Percentiles rank a stretch among this genome's conserved stretches.
phyloP scores from a whole-genome alignment of 2,329 filamentous ascomycete genomes.

The Microcyclospora tardicrescens region DNA sequence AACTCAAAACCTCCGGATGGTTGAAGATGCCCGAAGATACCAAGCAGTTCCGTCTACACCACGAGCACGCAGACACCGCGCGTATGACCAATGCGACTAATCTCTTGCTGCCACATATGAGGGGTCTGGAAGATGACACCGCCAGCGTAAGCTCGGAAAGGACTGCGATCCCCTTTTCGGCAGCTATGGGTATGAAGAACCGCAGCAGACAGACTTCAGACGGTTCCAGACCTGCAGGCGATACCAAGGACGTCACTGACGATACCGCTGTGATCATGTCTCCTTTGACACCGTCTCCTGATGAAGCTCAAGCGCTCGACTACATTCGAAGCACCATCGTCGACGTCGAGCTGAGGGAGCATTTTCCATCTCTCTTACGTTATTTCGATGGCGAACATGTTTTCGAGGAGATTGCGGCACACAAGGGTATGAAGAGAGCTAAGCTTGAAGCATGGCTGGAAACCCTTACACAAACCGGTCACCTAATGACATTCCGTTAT shows the following conservation, averaged over 20 bases:
- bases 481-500: slow-evolving; percentile 4
- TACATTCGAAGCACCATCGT: slow-evolving; percentile 5
- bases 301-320: slow-evolving; percentile 7
- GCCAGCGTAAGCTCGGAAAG: slow-evolving; percentile 15
- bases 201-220: not conserved
- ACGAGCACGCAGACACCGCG: not conserved
- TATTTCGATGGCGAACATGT: slow-evolving; percentile 81
- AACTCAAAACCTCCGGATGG: slow-evolving; percentile 83
- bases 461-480: slow-evolving; percentile 56
- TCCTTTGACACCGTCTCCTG: slow-evolving; percentile 8
- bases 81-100: slow-evolving; percentile 3
- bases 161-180: slow-evolving; percentile 10
- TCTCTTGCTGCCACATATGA: slow-evolving; percentile 14
- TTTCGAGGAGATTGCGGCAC: slow-evolving; percentile 73
- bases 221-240: not conserved
- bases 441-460: slow-evolving; percentile 38
- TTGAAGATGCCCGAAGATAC: slow-evolving; percentile 30
- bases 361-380: slow-evolving; percentile 63
- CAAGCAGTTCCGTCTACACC: not conserved
- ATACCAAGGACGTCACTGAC: not conserved
- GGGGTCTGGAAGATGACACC: slow-evolving; percentile 15
- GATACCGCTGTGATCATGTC: slow-evolving; percentile 8
- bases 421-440: slow-evolving; percentile 77
- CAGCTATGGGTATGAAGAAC: not conserved
- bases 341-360: slow-evolving; percentile 46